Percentiles rank a stretch among this genome's conserved stretches.
Conservation (phyloP, 2,329 filamentous ascomycete species). For the Basipetospora chlamydospora region DNA sequence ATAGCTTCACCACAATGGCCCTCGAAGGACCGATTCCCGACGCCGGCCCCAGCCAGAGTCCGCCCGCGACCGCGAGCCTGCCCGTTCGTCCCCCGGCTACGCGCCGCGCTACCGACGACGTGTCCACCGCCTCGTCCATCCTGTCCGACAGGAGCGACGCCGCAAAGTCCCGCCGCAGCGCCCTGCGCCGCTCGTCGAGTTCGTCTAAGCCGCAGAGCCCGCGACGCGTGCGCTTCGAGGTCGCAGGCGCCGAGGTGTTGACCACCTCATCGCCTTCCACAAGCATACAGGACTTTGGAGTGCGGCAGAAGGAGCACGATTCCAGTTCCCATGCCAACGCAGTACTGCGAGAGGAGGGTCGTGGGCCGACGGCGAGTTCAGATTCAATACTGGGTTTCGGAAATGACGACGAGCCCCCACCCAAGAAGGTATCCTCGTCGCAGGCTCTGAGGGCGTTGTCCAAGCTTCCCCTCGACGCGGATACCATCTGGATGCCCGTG, state of each 20-base stretch:
- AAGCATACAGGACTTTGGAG: conserved; percentile 3
- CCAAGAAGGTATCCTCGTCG: conserved; percentile 41
- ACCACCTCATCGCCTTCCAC: conserved; percentile 38
- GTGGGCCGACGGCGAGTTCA: conserved; percentile 6
- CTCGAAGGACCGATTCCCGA: conserved; percentile 5
- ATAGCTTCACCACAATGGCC: conserved; percentile 2
- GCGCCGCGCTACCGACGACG: conserved; percentile 27
- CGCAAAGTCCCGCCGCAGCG: conserved; percentile 37
- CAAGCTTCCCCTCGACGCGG: conserved; percentile 33
- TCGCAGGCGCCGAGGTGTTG: conserved; percentile 44
- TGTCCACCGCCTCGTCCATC: conserved; percentile 30
- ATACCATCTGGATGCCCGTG: conserved; percentile 37
- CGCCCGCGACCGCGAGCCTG: not conserved
- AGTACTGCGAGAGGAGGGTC: conserved; percentile 4
- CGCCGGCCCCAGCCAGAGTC: not conserved
- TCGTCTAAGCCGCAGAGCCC: conserved; percentile 37
- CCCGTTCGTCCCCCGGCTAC: conserved; percentile 1
- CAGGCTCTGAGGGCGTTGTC: conserved; percentile 38
- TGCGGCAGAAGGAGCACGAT: no score
- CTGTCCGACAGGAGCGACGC: conserved; percentile 38
- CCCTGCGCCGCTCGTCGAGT: conserved; percentile 40
- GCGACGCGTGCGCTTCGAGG: conserved; percentile 48
- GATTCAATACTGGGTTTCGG: no score
- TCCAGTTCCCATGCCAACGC: conserved; percentile 3
- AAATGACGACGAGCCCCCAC: conserved; percentile 25